Conservation (phyloP, 148 eudicot species). For the Fagopyrum tataricum region DNA sequence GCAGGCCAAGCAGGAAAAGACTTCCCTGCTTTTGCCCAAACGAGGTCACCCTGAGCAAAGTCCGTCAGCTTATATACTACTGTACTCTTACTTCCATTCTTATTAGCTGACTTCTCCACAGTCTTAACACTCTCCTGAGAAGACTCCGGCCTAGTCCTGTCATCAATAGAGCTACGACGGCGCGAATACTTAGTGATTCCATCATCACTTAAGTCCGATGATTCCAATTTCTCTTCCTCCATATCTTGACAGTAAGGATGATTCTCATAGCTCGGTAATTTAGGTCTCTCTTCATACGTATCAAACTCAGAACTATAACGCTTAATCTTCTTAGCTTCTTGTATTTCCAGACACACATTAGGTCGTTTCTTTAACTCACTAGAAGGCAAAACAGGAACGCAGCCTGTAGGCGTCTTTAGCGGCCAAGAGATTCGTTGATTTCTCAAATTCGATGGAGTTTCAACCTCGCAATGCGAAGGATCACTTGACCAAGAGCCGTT, state of each 20-base stretch:
- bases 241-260: slow-evolving; percentile 36
- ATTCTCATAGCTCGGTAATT: slow-evolving; percentile 24
- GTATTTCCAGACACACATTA: slow-evolving; percentile 33
- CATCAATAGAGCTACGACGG: slow-evolving; percentile 16
- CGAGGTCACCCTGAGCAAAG: slow-evolving; percentile 49
- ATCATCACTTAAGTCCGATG: slow-evolving; percentile 19
- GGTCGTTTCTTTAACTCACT: slow-evolving; percentile 31
- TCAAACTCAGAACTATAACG: slow-evolving; percentile 7
- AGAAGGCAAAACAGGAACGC: slow-evolving; percentile 38
- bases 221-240: slow-evolving; percentile 30
- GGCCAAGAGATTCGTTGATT: slow-evolving; percentile 7
- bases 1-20: slow-evolving; percentile 70
- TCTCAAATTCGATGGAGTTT: slow-evolving; percentile 11
- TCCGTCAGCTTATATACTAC: slow-evolving; percentile 35
- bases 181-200: slow-evolving; percentile 17
- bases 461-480: slow-evolving; percentile 17
- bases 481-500: slow-evolving; percentile 26
- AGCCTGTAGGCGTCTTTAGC: slow-evolving; percentile 17
- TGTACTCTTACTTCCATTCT: slow-evolving; percentile 23
- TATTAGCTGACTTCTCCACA: slow-evolving; percentile 19
- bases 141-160: slow-evolving; percentile 22
- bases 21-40: slow-evolving; percentile 75
- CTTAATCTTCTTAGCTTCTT: slow-evolving; percentile 24
- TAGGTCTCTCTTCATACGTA: slow-evolving; percentile 24
- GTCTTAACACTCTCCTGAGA: slow-evolving; percentile 20